Conservation (phyloP, 768 basidiomycete genomes). For the Trametes cinnabarina region DNA sequence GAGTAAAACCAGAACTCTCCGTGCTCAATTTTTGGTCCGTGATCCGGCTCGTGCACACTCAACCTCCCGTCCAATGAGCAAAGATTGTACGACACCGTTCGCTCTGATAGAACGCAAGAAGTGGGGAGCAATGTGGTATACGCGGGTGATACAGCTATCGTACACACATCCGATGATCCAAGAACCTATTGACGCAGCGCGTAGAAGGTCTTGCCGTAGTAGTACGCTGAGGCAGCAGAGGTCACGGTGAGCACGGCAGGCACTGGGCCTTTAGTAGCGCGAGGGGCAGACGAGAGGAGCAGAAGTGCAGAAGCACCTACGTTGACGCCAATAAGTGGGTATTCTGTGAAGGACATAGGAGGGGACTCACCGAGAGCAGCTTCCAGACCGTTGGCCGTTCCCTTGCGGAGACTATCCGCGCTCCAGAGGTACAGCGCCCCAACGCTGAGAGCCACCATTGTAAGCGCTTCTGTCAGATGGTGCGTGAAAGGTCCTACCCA, state of each 20-base stretch:
- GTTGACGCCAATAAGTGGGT: background rate
- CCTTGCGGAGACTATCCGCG: slow-evolving; percentile 71
- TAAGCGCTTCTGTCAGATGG: background rate
- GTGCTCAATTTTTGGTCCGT: too few relatives aligned
- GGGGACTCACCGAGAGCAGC: slow-evolving; percentile 61
- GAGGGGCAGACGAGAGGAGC: slow-evolving; percentile 70
- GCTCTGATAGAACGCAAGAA: too few relatives aligned
- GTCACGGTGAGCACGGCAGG: slow-evolving; percentile 62
- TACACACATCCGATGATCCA: background rate
- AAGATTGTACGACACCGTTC: too few relatives aligned
- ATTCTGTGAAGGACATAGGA: background rate
- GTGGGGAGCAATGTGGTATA: background rate
- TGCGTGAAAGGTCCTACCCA: slow-evolving; percentile 43
- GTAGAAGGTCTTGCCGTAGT: slow-evolving; percentile 66
- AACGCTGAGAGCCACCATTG: slow-evolving; percentile 45
- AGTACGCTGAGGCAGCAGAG: slow-evolving; percentile 56
- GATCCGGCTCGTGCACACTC: too few relatives aligned
- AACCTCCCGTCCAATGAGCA: too few relatives aligned
- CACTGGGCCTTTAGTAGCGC: slow-evolving; percentile 71
- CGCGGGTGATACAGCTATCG: slow-evolving; percentile 5
- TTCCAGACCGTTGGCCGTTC: slow-evolving; percentile 72
- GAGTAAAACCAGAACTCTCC: too few relatives aligned
- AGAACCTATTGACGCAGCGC: slow-evolving; percentile 12
- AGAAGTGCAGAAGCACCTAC: slow-evolving; percentile 70
- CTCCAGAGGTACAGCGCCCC: slow-evolving; percentile 79